Evolutionary conservation across 176 grass and related monocot species (phyloP).

Genomic region (Carex pumila): DNA sequence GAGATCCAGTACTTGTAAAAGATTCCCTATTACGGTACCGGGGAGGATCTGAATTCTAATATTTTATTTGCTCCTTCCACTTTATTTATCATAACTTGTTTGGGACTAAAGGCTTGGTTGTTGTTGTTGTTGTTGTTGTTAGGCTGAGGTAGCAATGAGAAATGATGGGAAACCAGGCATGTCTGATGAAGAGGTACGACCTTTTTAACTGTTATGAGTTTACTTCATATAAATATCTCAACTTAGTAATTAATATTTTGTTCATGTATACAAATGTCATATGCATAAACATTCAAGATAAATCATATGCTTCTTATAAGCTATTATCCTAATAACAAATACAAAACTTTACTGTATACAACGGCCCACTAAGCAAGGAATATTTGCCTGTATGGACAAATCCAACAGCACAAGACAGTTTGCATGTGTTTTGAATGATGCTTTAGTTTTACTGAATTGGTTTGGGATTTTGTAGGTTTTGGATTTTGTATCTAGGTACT

Average conservation of each 20-base stretch:
- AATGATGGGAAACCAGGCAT: constrained; percentile 94
- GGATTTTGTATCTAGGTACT: constrained; percentile 97
- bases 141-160: constrained; percentile 96
- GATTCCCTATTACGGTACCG: too few species aligned
- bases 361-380: neutral
- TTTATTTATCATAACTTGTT: neutral
- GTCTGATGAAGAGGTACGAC: constrained; percentile 76
- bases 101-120: neutral
- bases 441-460: neutral
- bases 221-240: neutral
- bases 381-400: neutral
- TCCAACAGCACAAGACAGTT: neutral
- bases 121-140: constrained; percentile 13
- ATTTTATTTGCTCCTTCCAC: neutral
- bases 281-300: neutral
- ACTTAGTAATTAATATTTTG: neutral
- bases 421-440: neutral
- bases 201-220: neutral
- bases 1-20: too few species aligned
- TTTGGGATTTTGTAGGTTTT: constrained; percentile 44
- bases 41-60: too few species aligned
- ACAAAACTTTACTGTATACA: neutral
- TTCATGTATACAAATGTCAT: neutral
- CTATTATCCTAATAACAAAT: neutral
- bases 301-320: neutral